A percentile compares a stretch with the other conserved stretches of the same genome.
These are phyloP conservation scores for Oryza coarctata DNA, from an alignment of 176 grass and related monocot species.

Conservation along the genomic window DNA sequence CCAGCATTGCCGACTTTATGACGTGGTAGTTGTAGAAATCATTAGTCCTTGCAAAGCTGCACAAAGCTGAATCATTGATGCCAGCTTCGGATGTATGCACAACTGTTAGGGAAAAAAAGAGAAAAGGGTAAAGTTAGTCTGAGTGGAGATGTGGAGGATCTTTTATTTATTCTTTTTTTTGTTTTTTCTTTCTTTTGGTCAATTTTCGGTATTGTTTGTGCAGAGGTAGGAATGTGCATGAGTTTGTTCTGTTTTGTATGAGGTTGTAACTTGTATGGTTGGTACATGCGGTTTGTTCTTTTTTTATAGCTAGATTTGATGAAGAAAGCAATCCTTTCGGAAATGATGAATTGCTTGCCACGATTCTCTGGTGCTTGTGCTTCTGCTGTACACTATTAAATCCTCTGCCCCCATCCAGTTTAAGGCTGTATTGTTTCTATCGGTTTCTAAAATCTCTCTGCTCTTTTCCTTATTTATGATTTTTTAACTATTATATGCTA, in stretches of 20 bases:
- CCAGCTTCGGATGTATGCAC: conserved; percentile 41
- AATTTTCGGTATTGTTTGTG: conserved; percentile 6
- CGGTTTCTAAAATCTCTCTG: too few species aligned
- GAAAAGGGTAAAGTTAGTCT: not conserved
- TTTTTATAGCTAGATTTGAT: conserved; percentile 34
- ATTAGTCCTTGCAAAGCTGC: conserved; percentile 41
- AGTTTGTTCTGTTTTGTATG: not conserved
- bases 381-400: not conserved
- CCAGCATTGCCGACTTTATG: conserved; percentile 36
- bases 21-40: conserved; percentile 42
- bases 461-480: too few species aligned
- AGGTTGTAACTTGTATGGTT: conserved; percentile 35
- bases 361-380: not conserved
- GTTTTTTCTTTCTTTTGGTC: conserved; percentile 8
- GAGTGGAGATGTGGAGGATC: conserved; percentile 30
- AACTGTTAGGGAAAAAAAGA: not conserved
- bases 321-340: conserved; percentile 11
- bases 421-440: too few species aligned
- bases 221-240: not conserved
- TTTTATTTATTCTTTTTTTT: conserved; percentile 3
- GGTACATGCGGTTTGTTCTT: conserved; percentile 18
- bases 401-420: not conserved
- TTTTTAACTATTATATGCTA: too few species aligned
- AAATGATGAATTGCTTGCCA: not conserved
- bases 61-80: conserved; percentile 44